Conservation (phyloP, 2,329 filamentous ascomycete species). For the Escovopsis weberi region DNA sequence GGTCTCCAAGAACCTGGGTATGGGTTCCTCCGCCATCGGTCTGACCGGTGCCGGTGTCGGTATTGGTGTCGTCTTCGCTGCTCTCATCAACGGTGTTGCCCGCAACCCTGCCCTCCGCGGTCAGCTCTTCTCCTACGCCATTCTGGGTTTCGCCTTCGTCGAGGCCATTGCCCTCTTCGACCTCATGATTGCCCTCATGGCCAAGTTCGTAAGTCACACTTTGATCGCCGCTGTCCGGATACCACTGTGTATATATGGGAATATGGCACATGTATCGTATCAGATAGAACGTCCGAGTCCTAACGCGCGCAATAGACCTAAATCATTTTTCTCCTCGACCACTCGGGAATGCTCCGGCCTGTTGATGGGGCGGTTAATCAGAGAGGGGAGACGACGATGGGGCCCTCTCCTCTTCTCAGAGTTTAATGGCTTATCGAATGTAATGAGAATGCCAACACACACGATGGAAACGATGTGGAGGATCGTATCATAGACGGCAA, state of each 20-base stretch:
- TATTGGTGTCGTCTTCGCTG: conserved; percentile 90
- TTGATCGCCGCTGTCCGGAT: background rate
- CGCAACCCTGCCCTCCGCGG: conserved; percentile 90
- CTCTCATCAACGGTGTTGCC: conserved; percentile 77
- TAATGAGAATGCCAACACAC: conserved; percentile 15
- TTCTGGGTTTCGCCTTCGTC: conserved; percentile 91
- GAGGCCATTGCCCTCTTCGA: conserved; percentile 84
- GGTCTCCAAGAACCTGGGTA: conserved; percentile 83
- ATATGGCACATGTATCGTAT: too few species aligned
- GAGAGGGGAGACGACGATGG: conserved; percentile 13
- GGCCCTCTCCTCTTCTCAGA: conserved; percentile 11
- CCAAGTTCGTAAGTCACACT: conserved; percentile 60
- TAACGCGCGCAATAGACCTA: conserved; percentile 17
- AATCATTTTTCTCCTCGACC: conserved; percentile 14
- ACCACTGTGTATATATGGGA: background rate
- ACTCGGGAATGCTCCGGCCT: conserved; percentile 21
- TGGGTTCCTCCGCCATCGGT: conserved; percentile 82
- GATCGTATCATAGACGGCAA: conserved; percentile 26
- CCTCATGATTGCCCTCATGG: conserved; percentile 86
- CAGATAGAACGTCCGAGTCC: too few species aligned
- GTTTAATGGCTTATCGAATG: conserved; percentile 14
- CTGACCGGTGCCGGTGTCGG: conserved; percentile 86
- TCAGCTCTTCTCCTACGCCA: conserved; percentile 92
- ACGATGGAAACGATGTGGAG: conserved; percentile 19
- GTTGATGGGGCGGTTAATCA: conserved; percentile 20